Evolutionary conservation across 2,329 filamentous ascomycete species (phyloP).

Genomic region (Graphiopsis chlorocephala): DNA sequence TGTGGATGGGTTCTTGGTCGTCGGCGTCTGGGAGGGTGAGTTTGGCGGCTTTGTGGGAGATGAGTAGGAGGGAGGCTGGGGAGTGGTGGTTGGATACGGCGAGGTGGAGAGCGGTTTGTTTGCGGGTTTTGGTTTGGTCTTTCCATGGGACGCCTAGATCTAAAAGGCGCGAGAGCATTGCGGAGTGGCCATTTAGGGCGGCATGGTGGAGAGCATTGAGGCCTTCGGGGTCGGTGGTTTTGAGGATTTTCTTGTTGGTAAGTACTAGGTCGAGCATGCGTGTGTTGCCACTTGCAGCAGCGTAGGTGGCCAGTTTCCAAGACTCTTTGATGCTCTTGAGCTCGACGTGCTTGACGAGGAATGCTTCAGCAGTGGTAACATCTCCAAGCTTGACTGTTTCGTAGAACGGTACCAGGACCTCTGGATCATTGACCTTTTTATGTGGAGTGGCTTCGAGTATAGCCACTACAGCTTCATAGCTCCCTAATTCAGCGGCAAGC

Average conservation of each 20-base stretch:
- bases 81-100: constrained; percentile 16
- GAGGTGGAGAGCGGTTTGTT: constrained; percentile 22
- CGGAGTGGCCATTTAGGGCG: constrained; percentile 17
- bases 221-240: constrained; percentile 19
- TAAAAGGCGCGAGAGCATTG: constrained; percentile 21
- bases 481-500: constrained; percentile 19
- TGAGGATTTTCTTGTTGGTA: constrained; percentile 18
- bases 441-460: constrained; percentile 17
- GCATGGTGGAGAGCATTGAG: constrained; percentile 23
- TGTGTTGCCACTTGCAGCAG: constrained; percentile 23
- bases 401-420: constrained; percentile 16
- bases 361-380: constrained; percentile 18
- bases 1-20: constrained; percentile 21
- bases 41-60: constrained; percentile 20
- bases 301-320: constrained; percentile 19
- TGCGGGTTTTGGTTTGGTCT: constrained; percentile 19
- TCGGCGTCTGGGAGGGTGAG: constrained; percentile 20
- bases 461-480: constrained; percentile 18
- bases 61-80: constrained; percentile 15
- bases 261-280: constrained; percentile 23
- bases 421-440: constrained; percentile 13
- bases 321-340: constrained; percentile 25
- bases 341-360: constrained; percentile 20
- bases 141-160: constrained; percentile 18
- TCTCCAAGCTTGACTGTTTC: constrained; percentile 19